A percentile compares a stretch with the other conserved stretches of the same genome.
Conservation (phyloP, 148 eudicot species). For the Selenicereus undatus region DNA sequence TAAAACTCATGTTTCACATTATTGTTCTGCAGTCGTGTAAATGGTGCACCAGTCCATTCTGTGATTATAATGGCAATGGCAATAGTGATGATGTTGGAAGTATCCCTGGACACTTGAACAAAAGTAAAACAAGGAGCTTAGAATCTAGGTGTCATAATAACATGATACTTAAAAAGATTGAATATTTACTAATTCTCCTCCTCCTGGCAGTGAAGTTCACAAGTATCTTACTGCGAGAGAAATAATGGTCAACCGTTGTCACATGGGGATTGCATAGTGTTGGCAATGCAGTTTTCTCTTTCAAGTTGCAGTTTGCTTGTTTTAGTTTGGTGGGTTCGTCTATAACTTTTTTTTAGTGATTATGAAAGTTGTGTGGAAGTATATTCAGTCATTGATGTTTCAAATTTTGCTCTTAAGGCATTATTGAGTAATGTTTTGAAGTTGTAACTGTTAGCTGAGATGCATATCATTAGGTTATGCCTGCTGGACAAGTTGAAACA, state of each 20-base stretch:
- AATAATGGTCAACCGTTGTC: neutral
- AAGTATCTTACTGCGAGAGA: neutral
- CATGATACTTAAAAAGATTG: neutral
- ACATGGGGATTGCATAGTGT: neutral
- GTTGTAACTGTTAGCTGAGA: neutral
- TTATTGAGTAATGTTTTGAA: neutral
- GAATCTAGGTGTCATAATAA: neutral
- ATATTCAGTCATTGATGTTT: neutral
- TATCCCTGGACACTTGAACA: neutral
- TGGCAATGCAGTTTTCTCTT: neutral
- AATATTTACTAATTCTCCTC: neutral
- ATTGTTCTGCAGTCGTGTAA: neutral
- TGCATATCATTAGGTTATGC: neutral
- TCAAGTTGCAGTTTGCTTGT: neutral
- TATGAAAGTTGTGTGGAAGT: neutral
- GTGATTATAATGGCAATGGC: neutral
- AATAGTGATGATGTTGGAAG: neutral
- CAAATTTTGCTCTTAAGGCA: neutral
- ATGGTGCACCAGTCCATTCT: neutral
- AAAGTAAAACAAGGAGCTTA: neutral
- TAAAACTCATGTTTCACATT: neutral
- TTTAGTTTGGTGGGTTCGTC: neutral
- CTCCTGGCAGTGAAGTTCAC: too few species aligned
- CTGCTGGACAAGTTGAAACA: neutral
- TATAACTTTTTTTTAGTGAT: neutral